phyloP scores from a whole-genome alignment of 371 early-diverging fungal species.

The Choanephora cucurbitarum region DNA sequence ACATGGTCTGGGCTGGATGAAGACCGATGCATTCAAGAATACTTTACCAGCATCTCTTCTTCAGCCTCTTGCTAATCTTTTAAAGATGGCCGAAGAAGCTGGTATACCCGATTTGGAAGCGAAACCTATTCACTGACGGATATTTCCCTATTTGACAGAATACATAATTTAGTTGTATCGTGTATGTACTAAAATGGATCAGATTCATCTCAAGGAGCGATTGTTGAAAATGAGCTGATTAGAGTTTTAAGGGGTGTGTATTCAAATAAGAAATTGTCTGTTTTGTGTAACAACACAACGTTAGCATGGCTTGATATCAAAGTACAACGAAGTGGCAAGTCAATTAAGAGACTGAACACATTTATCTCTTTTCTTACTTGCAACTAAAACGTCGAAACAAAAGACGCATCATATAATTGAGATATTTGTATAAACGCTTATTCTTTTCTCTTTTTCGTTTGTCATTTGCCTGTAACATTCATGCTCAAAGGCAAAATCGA shows the following conservation, averaged over 20 bases:
- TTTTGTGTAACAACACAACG: no score
- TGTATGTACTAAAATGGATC: not conserved
- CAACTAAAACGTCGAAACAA: no score
- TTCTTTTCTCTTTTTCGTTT: no score
- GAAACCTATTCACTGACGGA: slow-evolving; percentile 36
- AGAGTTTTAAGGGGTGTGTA: not conserved
- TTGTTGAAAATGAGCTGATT: not conserved
- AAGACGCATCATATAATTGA: no score
- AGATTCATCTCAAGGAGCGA: no score
- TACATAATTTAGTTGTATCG: not conserved
- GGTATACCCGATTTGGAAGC: slow-evolving; percentile 31
- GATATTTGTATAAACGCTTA: no score
- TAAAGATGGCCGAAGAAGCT: slow-evolving; percentile 42
- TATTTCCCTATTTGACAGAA: not conserved
- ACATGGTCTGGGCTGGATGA: slow-evolving; percentile 59
- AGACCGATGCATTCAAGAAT: slow-evolving; percentile 35
- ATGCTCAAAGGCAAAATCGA: not conserved
- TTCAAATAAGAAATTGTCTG: not conserved
- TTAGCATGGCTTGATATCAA: no score
- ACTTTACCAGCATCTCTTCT: slow-evolving; percentile 41
- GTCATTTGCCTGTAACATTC: not conserved
- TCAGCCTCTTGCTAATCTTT: slow-evolving; percentile 43
- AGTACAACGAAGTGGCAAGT: no score
- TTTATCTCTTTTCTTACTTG: no score
- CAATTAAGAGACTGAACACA: no score